Percentiles rank a stretch among this genome's conserved stretches.
Conservation (phyloP, 176 grass and related monocot species). For the Raddia distichophylla region DNA sequence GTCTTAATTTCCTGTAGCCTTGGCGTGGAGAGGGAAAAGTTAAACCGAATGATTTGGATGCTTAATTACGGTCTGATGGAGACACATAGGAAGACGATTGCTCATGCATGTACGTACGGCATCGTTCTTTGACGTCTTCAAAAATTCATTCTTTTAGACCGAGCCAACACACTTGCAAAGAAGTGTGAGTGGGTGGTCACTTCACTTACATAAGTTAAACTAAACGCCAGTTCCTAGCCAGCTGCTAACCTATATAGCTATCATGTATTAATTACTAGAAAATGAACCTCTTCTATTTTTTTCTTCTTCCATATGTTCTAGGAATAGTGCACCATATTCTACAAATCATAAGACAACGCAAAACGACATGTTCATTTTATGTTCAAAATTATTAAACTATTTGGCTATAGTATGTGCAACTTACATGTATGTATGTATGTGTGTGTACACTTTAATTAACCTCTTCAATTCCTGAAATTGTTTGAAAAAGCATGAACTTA, state of each 20-base stretch:
- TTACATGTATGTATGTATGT: background rate
- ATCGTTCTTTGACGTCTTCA: background rate
- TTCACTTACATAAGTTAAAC: no score
- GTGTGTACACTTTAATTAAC: background rate
- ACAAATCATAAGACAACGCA: no score
- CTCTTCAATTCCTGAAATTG: background rate
- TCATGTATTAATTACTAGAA: background rate
- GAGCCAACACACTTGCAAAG: background rate
- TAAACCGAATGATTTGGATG: background rate
- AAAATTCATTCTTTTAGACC: slow-evolving; percentile 1
- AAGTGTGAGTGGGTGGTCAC: background rate
- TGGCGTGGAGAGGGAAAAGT: background rate
- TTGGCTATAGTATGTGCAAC: background rate
- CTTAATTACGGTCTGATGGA: background rate
- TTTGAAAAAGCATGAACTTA: no score
- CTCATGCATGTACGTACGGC: background rate
- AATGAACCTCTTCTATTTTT: background rate
- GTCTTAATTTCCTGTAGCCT: no score
- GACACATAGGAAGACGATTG: background rate
- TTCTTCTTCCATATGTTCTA: background rate
- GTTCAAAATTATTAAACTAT: background rate
- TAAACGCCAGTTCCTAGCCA: no score
- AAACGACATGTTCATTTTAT: background rate
- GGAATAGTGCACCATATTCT: background rate
- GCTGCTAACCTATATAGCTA: no score